A percentile compares a stretch with the other conserved stretches of the same genome.
Evolutionary conservation across 148 eudicot genomes (phyloP).

Genomic region (Chenopodium suecicum): DNA sequence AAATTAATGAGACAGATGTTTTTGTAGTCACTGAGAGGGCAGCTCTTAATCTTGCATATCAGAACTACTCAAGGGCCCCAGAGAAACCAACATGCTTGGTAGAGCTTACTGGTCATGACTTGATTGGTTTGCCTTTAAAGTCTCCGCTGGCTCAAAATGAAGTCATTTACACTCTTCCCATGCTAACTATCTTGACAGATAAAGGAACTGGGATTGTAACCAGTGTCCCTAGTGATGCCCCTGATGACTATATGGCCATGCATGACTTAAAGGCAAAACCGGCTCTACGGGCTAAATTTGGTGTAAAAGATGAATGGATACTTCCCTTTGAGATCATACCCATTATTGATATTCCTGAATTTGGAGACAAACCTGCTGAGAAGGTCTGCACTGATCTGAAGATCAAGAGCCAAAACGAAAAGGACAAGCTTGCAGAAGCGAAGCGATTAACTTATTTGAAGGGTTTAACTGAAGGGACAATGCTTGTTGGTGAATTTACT

Average conservation of each 20-base stretch:
- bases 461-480: conserved; percentile 86
- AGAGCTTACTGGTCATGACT: conserved; percentile 78
- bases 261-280: conserved; percentile 77
- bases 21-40: conserved; percentile 67
- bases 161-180: conserved; percentile 73
- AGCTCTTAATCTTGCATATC: conserved; percentile 85
- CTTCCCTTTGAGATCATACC: conserved; percentile 80
- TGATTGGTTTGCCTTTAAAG: conserved; percentile 79
- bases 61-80: conserved; percentile 56
- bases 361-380: conserved; percentile 92
- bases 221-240: conserved; percentile 94
- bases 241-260: conserved; percentile 84
- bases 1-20: conserved; percentile 77
- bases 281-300: conserved; percentile 73
- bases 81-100: conserved; percentile 79
- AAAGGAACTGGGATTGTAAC: conserved; percentile 97
- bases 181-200: conserved; percentile 83
- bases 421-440: conserved; percentile 87
- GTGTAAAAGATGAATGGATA: conserved; percentile 85
- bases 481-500: conserved; percentile 67
- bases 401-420: conserved; percentile 88
- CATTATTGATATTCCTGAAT: conserved; percentile 76
- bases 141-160: conserved; percentile 76
- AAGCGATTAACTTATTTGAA: conserved; percentile 75
- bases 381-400: conserved; percentile 80